phyloP scores from a whole-genome alignment of 331 rosid genomes.

The Acacia pycnantha region DNA sequence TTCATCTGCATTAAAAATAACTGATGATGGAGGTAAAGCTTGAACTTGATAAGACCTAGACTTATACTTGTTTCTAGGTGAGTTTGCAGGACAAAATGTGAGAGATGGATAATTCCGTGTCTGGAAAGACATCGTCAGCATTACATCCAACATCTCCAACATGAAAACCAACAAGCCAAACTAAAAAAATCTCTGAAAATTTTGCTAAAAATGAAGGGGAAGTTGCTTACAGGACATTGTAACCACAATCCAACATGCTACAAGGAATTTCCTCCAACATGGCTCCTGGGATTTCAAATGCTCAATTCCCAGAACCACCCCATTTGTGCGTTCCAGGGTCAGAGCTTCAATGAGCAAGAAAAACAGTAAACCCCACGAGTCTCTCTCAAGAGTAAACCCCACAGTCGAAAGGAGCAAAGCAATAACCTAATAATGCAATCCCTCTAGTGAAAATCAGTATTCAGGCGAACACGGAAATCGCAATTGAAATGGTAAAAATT shows the following conservation, averaged over 20 bases:
- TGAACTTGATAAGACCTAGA: slow-evolving; percentile 48
- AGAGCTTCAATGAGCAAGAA: slow-evolving; percentile 29
- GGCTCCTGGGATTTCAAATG: not conserved
- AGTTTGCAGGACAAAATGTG: slow-evolving; percentile 35
- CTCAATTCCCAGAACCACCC: slow-evolving; percentile 23
- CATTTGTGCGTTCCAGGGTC: slow-evolving; percentile 25
- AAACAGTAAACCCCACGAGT: slow-evolving; percentile 17
- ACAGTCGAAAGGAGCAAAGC: not conserved
- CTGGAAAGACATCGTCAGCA: slow-evolving; percentile 44
- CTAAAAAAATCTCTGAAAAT: not conserved
- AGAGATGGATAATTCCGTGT: slow-evolving; percentile 41
- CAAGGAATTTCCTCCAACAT: slow-evolving; percentile 19
- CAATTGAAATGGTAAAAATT: not conserved
- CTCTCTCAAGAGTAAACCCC: not conserved
- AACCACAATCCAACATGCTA: not conserved
- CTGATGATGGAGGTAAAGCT: slow-evolving; percentile 52
- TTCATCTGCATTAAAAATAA: slow-evolving; percentile 51
- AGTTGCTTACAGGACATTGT: not conserved
- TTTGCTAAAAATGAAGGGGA: not conserved
- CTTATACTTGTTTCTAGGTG: slow-evolving; percentile 37
- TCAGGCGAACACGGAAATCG: not conserved
- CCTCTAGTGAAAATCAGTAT: not conserved
- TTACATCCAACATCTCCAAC: slow-evolving; percentile 44
- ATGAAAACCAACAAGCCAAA: not conserved
- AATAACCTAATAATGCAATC: not conserved